These are phyloP conservation scores for Cladosporium sp. DNA, from an alignment of 2,329 filamentous ascomycete genomes.

Conservation along the genomic window DNA sequence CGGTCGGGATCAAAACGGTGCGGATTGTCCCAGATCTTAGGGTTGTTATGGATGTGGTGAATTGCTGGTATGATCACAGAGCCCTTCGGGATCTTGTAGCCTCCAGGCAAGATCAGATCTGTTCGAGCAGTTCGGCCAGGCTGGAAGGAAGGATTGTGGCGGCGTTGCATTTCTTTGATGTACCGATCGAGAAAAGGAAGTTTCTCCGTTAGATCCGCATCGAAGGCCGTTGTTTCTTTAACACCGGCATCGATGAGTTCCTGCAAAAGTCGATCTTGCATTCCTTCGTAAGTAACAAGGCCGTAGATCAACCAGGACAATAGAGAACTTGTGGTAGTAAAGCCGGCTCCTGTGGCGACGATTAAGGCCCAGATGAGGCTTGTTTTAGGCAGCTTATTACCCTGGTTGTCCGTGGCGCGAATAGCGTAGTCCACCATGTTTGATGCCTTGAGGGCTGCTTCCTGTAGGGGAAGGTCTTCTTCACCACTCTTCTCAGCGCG, in stretches of 20 bases:
- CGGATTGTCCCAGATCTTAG: slow-evolving; percentile 54
- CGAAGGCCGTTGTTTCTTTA: slow-evolving; percentile 31
- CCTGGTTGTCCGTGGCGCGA: slow-evolving; percentile 51
- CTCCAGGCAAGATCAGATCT: slow-evolving; percentile 55
- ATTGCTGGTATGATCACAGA: slow-evolving; percentile 50
- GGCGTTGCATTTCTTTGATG: slow-evolving; percentile 57
- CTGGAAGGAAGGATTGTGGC: slow-evolving; percentile 58
- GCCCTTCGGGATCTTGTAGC: slow-evolving; percentile 51
- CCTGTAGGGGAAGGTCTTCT: slow-evolving; percentile 33
- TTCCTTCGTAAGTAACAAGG: slow-evolving; percentile 49
- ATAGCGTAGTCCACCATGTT: slow-evolving; percentile 45
- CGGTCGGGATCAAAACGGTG: slow-evolving; percentile 54
- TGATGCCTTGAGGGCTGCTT: slow-evolving; percentile 33
- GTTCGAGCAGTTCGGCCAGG: slow-evolving; percentile 52
- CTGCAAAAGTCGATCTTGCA: slow-evolving; percentile 54
- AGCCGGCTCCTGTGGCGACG: slow-evolving; percentile 54
- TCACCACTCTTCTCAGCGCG: slow-evolving; percentile 32
- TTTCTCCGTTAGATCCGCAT: slow-evolving; percentile 34
- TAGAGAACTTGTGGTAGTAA: slow-evolving; percentile 56
- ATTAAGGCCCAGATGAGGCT: slow-evolving; percentile 41
- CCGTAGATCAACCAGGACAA: slow-evolving; percentile 56
- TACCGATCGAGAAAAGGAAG: slow-evolving; percentile 53
- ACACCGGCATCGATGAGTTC: slow-evolving; percentile 46
- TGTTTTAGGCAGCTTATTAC: slow-evolving; percentile 48
- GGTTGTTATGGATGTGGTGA: slow-evolving; percentile 46